Evolutionary conservation across 2,329 filamentous ascomycete species (phyloP).

Genomic region (Venturia oleaginea): DNA sequence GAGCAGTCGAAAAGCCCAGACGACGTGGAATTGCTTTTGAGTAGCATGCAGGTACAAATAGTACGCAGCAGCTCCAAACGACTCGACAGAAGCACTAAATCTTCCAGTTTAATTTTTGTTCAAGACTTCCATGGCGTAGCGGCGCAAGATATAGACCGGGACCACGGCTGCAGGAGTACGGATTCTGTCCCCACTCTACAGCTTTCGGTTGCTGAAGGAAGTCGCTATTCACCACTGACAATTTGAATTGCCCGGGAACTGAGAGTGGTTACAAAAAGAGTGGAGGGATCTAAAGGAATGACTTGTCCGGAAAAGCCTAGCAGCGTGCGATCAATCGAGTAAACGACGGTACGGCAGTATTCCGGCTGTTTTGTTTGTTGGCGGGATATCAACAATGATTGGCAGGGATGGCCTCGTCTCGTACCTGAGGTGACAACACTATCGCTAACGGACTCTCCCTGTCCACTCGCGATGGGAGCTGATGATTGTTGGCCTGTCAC

Average conservation of each 20-base stretch:
- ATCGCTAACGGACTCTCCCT: not conserved
- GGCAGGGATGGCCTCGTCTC: slow-evolving; percentile 5
- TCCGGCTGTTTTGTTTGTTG: slow-evolving; percentile 4
- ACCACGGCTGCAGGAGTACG: not conserved
- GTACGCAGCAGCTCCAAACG: not conserved
- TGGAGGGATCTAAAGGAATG: not conserved
- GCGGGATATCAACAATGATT: not conserved
- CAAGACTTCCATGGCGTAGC: not conserved
- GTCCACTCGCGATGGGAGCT: not conserved
- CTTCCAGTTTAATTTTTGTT: not conserved
- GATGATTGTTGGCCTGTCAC: not conserved
- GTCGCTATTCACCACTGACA: not conserved
- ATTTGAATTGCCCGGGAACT: not conserved
- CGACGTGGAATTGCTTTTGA: not conserved
- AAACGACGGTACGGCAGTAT: not conserved
- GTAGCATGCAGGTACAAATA: not conserved
- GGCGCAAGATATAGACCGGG: not conserved
- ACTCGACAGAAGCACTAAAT: not conserved
- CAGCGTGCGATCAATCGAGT: not conserved
- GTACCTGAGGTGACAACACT: slow-evolving; percentile 3
- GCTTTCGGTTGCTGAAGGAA: slow-evolving; percentile 5
- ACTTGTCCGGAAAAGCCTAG: not conserved
- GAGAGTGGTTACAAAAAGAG: not conserved
- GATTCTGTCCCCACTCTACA: not conserved
- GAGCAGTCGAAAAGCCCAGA: not conserved